phyloP scores from a whole-genome alignment of 2,329 filamentous ascomycete species.

The Exophiala mesophila region DNA sequence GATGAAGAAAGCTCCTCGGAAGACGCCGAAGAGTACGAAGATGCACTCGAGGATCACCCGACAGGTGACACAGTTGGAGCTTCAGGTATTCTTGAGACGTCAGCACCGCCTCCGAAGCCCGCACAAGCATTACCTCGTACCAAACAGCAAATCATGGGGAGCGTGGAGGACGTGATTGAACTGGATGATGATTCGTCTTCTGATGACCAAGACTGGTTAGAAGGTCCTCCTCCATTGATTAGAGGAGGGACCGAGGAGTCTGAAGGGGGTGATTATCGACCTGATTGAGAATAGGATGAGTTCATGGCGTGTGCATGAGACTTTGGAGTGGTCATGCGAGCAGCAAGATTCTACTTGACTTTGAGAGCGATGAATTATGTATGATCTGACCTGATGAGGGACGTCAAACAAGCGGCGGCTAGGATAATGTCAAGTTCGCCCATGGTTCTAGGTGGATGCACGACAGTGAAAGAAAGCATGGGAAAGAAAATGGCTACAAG shows the following conservation, averaged over 20 bases:
- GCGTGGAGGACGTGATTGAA: conserved; percentile 7
- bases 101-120: neutral
- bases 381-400: too few relatives aligned
- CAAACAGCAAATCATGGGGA: conserved; percentile 29
- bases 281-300: too few relatives aligned
- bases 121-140: conserved; percentile 24
- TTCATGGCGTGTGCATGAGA: too few relatives aligned
- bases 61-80: conserved; percentile 4
- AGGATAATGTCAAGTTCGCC: too few relatives aligned
- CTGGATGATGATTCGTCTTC: conserved; percentile 7
- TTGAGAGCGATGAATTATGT: too few relatives aligned
- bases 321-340: too few relatives aligned
- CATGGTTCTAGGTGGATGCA: too few relatives aligned
- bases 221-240: conserved; percentile 6
- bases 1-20: conserved; percentile 23
- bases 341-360: too few relatives aligned
- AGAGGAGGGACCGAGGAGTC: conserved; percentile 26
- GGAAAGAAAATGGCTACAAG: too few relatives aligned
- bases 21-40: conserved; percentile 6
- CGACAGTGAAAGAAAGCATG: too few relatives aligned
- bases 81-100: neutral
- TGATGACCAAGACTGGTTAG: conserved; percentile 16
- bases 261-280: conserved; percentile 18
- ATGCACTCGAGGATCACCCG: conserved; percentile 20
- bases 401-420: too few relatives aligned